Evolutionary conservation across 2,329 filamentous ascomycete species (phyloP).

Genomic region (Phialocephala sp.): DNA sequence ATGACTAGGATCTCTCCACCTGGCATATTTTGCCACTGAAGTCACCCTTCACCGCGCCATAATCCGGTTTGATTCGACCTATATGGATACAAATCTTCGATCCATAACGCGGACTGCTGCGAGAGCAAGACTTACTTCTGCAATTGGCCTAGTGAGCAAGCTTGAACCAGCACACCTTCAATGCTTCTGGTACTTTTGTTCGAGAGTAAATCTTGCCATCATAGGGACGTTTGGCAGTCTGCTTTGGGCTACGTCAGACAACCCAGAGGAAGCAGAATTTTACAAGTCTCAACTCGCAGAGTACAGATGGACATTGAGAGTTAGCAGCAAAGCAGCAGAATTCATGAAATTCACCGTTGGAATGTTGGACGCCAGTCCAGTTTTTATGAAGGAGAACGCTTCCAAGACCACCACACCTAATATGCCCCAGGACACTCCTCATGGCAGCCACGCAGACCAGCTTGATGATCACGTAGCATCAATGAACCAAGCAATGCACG

Average conservation of each 20-base stretch:
- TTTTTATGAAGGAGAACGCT: constrained; percentile 34
- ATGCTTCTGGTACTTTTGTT: constrained; percentile 52
- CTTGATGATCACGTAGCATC: neutral
- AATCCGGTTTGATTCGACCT: constrained; percentile 48
- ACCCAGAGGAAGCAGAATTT: constrained; percentile 34
- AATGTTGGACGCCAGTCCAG: constrained; percentile 36
- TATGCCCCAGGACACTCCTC: constrained; percentile 11
- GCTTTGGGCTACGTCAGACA: constrained; percentile 40
- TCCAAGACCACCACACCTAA: constrained; percentile 30
- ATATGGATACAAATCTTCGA: constrained; percentile 28
- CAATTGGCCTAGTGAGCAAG: constrained; percentile 49
- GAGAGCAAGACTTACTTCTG: constrained; percentile 46
- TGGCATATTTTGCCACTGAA: constrained; percentile 57
- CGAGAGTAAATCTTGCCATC: constrained; percentile 50
- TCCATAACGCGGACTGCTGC: constrained; percentile 43
- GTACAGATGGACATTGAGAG: constrained; percentile 38
- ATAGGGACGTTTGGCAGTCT: constrained; percentile 50
- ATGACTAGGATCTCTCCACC: constrained; percentile 50
- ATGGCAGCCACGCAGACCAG: constrained; percentile 4
- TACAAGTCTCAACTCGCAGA: constrained; percentile 36
- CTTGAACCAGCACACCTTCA: constrained; percentile 52
- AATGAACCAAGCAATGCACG: neutral
- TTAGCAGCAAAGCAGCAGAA: constrained; percentile 38
- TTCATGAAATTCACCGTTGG: constrained; percentile 41
- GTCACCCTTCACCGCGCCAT: constrained; percentile 58